Conservation (phyloP, 352 stramenopile genomes). For the Phytophthora pini region DNA sequence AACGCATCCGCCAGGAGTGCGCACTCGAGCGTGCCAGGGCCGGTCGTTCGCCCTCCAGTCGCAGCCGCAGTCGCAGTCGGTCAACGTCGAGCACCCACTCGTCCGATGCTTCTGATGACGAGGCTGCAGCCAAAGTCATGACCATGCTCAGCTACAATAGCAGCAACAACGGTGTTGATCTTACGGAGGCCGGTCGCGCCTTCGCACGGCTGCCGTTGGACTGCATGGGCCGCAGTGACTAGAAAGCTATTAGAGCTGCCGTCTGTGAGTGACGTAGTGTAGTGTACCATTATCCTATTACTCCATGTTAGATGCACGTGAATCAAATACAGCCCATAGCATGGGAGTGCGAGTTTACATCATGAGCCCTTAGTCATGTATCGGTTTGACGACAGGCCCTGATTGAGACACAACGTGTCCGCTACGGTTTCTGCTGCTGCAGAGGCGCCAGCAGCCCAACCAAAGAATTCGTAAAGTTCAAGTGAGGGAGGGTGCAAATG, state of each 20-base stretch:
- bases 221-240: slow-evolving; percentile 37
- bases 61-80: slow-evolving; percentile 19
- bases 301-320: slow-evolving; percentile 29
- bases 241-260: slow-evolving; percentile 14
- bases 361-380: background rate
- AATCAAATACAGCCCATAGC: slow-evolving; percentile 20
- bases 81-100: slow-evolving; percentile 19
- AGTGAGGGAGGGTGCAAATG: slow-evolving; percentile 28
- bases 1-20: slow-evolving; percentile 43
- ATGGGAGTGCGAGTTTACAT: background rate
- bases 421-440: slow-evolving; percentile 6
- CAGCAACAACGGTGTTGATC: slow-evolving; percentile 3
- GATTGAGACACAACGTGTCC: background rate
- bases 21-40: slow-evolving; percentile 40
- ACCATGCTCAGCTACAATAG: slow-evolving; percentile 24
- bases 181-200: slow-evolving; percentile 45
- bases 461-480: slow-evolving; percentile 1
- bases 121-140: slow-evolving; percentile 39
- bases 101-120: slow-evolving; percentile 21
- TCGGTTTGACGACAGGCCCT: no score
- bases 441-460: background rate
- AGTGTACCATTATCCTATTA: slow-evolving; percentile 26
- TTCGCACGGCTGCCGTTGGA: slow-evolving; percentile 47
- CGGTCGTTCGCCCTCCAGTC: slow-evolving; percentile 32
- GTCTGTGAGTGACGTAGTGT: slow-evolving; percentile 15